phyloP scores from a whole-genome alignment of 2,329 filamentous ascomycete genomes.

The Talaromyces piceae region DNA sequence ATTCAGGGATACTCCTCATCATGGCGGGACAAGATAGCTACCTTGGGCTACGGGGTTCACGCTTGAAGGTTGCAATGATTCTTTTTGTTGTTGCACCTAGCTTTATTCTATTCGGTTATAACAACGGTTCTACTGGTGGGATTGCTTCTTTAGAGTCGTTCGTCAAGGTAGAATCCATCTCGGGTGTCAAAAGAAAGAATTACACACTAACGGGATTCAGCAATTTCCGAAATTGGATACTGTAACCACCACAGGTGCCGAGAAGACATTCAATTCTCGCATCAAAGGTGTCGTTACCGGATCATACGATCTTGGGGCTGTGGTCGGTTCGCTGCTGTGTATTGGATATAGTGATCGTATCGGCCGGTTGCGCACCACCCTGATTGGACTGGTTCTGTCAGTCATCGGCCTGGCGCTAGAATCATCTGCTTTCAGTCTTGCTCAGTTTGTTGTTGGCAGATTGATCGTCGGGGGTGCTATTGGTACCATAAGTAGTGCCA shows the following conservation, averaged over 20 bases:
- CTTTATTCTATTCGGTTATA: slow-evolving; percentile 8
- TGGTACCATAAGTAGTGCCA: slow-evolving; percentile 37
- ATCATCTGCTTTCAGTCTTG: slow-evolving; percentile 38
- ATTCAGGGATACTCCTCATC: background rate
- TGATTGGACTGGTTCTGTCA: slow-evolving; percentile 33
- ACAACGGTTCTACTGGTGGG: slow-evolving; percentile 8
- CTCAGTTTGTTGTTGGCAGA: slow-evolving; percentile 41
- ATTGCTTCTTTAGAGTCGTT: slow-evolving; percentile 5
- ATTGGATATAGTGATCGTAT: slow-evolving; percentile 40
- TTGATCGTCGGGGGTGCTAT: slow-evolving; percentile 40
- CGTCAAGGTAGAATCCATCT: background rate
- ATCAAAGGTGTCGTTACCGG: slow-evolving; percentile 41
- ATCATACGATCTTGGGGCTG: slow-evolving; percentile 40
- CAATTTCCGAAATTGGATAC: slow-evolving; percentile 47
- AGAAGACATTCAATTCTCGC: slow-evolving; percentile 39
- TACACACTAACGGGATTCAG: background rate
- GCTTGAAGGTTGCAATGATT: slow-evolving; percentile 61
- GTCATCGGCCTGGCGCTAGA: slow-evolving; percentile 40
- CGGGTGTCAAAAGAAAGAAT: no score
- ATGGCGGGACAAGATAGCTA: slow-evolving; percentile 31
- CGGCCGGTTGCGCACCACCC: slow-evolving; percentile 40
- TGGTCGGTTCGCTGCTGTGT: slow-evolving; percentile 41
- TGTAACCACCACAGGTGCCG: slow-evolving; percentile 33
- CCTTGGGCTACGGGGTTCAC: slow-evolving; percentile 58
- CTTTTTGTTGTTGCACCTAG: slow-evolving; percentile 42